Base-by-base conservation (phyloP, 768 basidiomycete genomes). In the Suillus luteus region DNA sequence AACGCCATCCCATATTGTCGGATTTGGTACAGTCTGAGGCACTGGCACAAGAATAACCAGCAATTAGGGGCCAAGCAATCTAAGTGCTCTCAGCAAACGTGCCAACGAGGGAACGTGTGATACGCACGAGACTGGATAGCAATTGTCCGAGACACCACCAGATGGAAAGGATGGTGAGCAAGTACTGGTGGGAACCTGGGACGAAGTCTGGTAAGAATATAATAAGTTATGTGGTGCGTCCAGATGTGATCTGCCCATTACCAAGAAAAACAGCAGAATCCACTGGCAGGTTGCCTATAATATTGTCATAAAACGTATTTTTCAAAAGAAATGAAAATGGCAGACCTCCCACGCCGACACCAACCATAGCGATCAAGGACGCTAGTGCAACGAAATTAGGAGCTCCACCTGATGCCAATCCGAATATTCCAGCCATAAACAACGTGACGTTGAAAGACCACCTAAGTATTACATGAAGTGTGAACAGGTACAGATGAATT, bases 1-100 rank as follows among this genome's bases (percentile, higher is more conserved):
- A 87, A 35, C 87, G 77, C 86, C 87, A 88, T 27, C 87, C 86
- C 86, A 85, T 87, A 66, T 87, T 88, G 22, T 82, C 66, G 3
- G 77, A 70, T 55, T 75, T 79, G 43, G 77, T 63, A 64, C 84
- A 84, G 3, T 75, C 67, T 7, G 62, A 64, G 0, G 74, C 19
- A 3, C 71, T 66, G 0, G 78, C 61, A 65, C 86, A 87, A 7
- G 86, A 84, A 64, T 82, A 81, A 65, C 85, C 83, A 15, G 82
- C 77, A 15, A 87, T 83, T 31, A 88, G 70, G 2, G 86, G 85
- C 86, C 86, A 87, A 0, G 86, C 85, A 64, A 88, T 69, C 84
- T 85, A 6, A 5, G 12, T 27, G 62, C 5, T 54, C 40, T 22
- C n/a, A 14, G 19, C 35, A 12, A 51, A 35, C 41, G 12, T 19